Evolutionary conservation across 805 yeast species (phyloP).

Genomic region (Pichia eremophila): DNA sequence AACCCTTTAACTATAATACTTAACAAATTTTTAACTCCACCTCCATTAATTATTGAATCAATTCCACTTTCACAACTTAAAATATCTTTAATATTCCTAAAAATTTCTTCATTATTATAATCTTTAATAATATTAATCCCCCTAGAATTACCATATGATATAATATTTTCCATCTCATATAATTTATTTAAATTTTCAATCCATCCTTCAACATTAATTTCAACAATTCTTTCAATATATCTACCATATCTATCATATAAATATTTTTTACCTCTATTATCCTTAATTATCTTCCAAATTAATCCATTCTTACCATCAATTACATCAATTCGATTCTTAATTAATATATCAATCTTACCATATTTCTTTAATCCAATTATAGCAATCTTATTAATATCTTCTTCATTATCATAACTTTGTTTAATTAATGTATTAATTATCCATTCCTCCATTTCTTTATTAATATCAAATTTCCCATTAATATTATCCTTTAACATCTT

Average conservation of each 20-base stretch:
- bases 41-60: not conserved
- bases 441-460: slow-evolving; percentile 3
- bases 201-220: not conserved
- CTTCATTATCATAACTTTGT: slow-evolving; percentile 1
- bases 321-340: not conserved
- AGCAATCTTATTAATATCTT: not conserved
- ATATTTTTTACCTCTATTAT: not conserved
- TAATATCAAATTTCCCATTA: not conserved
- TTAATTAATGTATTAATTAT: slow-evolving; percentile 2
- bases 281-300: not conserved
- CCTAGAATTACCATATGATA: not conserved
- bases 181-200: not conserved
- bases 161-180: not conserved
- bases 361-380: slow-evolving; percentile 1
- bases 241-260: not conserved
- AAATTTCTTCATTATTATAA: not conserved
- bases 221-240: not conserved
- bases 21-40: not conserved
- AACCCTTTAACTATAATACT: not conserved
- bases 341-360: not conserved
- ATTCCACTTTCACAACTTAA: not conserved
- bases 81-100: not conserved
- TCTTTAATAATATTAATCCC: not conserved
- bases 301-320: not conserved
- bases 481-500: not conserved